Conservation (phyloP, 208 protist species). For the Wallacemonas sp. region DNA sequence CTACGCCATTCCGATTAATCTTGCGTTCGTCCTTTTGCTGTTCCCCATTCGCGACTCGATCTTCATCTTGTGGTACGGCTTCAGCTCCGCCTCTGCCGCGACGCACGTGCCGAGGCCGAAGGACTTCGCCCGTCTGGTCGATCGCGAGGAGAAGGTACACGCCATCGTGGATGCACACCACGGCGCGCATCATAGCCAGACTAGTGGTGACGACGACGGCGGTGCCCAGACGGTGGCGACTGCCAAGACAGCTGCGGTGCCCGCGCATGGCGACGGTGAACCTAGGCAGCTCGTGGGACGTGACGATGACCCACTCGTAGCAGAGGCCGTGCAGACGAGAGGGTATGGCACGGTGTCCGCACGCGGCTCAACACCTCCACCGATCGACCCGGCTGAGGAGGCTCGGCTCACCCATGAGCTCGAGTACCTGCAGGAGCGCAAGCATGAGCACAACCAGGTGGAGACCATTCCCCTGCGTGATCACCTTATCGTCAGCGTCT, state of each 20-base stretch:
- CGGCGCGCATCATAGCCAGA: too few species aligned
- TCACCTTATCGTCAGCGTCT: conserved; percentile 62
- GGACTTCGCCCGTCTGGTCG: conserved; percentile 35
- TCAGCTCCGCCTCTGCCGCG: conserved; percentile 51
- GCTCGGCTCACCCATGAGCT: conserved; percentile 3
- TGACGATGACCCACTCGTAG: too few species aligned
- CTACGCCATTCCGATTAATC: conserved; percentile 55
- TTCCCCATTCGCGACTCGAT: conserved; percentile 78
- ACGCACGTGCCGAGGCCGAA: conserved; percentile 54
- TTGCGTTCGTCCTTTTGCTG: conserved; percentile 65
- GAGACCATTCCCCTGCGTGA: conserved; percentile 44
- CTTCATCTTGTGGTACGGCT: conserved; percentile 80
- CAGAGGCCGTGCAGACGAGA: too few species aligned
- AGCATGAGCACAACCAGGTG: conserved; percentile 26
- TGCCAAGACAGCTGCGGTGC: not conserved
- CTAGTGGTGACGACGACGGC: not conserved
- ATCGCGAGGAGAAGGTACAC: conserved; percentile 27
- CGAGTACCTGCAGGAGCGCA: conserved; percentile 10
- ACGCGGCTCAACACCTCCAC: not conserved
- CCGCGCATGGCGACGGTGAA: too few species aligned
- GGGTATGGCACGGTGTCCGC: not conserved
- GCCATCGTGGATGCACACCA: conserved; percentile 3
- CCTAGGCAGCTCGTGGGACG: too few species aligned
- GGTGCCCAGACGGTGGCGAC: not conserved
- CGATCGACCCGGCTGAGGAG: not conserved